Evolutionary conservation across 169 alveolate species (phyloP).

Genomic region (Plasmodium sp.): DNA sequence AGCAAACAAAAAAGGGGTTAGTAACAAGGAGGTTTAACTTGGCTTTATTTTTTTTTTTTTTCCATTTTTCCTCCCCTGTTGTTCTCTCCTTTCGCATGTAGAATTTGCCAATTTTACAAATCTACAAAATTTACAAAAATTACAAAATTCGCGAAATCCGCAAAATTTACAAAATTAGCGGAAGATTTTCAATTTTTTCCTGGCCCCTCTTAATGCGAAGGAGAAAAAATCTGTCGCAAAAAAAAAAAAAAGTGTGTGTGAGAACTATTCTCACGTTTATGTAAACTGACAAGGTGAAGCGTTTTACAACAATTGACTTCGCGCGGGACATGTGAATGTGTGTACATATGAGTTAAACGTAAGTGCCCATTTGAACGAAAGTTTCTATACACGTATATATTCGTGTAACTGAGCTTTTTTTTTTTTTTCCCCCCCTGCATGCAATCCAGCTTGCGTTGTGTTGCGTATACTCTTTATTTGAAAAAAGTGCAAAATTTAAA

Average conservation of each 20-base stretch:
- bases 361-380: background rate
- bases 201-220: background rate
- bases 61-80: background rate
- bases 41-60: background rate
- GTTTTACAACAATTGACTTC: background rate
- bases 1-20: background rate
- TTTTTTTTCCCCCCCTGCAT: background rate
- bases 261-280: conserved; percentile 18
- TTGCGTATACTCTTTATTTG: background rate
- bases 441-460: background rate
- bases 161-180: background rate
- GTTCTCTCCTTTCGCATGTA: background rate
- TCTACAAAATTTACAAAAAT: background rate
- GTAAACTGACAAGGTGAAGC: background rate
- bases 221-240: background rate
- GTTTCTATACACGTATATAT: background rate
- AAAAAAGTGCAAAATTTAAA: conserved; percentile 4
- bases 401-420: background rate
- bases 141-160: background rate
- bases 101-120: background rate
- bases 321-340: background rate
- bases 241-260: conserved; percentile 1
- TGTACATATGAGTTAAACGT: background rate
- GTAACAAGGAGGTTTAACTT: background rate
- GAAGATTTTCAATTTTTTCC: background rate